Evolutionary conservation across 2,329 filamentous ascomycete genomes (phyloP).

Genomic region (Phyllosticta citrichinensis): DNA sequence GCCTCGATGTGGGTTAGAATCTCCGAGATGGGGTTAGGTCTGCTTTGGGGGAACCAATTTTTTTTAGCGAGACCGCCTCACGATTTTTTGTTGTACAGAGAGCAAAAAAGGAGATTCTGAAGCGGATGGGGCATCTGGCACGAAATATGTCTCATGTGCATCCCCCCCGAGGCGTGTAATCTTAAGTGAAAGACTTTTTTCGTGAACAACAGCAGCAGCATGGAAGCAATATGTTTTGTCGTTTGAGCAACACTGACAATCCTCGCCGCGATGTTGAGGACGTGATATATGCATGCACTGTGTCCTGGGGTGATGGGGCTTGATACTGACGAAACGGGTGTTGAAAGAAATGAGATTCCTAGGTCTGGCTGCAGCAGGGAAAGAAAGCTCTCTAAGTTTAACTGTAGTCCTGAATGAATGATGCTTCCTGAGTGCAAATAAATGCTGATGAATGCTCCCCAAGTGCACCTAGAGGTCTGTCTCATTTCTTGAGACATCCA

Average conservation of each 20-base stretch:
- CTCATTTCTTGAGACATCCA: too few species aligned
- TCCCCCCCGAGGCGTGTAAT: constrained; percentile 9
- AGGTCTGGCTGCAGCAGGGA: too few species aligned
- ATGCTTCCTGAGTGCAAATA: too few species aligned
- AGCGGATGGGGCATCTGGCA: not conserved
- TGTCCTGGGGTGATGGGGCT: too few species aligned
- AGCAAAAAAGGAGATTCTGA: constrained; percentile 1
- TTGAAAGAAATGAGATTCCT: too few species aligned
- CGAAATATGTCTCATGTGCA: constrained; percentile 4
- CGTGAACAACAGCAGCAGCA: constrained; percentile 1
- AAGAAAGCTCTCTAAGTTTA: too few species aligned
- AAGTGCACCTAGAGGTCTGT: too few species aligned
- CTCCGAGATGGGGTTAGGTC: not conserved
- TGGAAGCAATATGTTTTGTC: constrained; percentile 1
- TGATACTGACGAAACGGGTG: too few species aligned
- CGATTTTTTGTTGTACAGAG: constrained; percentile 5
- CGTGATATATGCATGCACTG: not conserved
- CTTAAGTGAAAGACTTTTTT: constrained; percentile 9
- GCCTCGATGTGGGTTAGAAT: not conserved
- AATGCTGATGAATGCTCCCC: too few species aligned
- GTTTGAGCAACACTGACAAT: not conserved
- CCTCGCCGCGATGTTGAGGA: not conserved
- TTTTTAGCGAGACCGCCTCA: not conserved
- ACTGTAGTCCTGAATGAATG: too few species aligned
- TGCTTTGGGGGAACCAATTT: not conserved